Evolutionary conservation across 1,284 basidiomycete species (phyloP).

Genomic region (Microbotryum scabiosae): DNA sequence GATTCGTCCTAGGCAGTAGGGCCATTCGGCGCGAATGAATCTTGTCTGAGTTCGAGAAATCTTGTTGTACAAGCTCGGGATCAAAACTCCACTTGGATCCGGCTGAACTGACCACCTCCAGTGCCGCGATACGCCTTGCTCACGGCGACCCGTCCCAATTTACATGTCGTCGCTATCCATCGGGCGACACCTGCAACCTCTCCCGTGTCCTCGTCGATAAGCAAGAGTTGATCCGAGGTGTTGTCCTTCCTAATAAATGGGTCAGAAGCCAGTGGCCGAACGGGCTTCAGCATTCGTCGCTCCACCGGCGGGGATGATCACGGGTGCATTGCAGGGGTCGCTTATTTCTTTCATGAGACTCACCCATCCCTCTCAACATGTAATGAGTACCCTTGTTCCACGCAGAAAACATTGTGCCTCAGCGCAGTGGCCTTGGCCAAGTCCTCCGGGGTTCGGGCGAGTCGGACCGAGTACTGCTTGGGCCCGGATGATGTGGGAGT

Average conservation of each 20-base stretch:
- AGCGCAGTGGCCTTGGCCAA: neutral
- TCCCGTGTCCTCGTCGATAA: neutral
- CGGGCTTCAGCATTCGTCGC: no score
- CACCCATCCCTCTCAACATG: slow-evolving; percentile 1
- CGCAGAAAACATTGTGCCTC: neutral
- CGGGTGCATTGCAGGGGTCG: no score
- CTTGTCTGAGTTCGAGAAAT: no score
- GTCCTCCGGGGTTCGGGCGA: neutral
- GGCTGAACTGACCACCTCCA: neutral
- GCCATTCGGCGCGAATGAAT: no score
- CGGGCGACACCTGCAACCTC: neutral
- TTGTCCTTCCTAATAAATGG: no score
- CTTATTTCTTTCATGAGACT: neutral
- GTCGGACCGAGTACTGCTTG: neutral
- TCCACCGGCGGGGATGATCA: no score
- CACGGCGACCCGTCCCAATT: neutral
- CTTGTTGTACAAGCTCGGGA: no score
- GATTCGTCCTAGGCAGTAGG: no score
- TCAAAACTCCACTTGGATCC: neutral
- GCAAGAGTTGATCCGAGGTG: no score
- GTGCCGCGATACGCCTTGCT: neutral
- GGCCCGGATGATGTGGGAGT: no score
- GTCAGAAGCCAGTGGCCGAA: no score
- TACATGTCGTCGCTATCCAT: neutral
- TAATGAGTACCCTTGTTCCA: slow-evolving; percentile 1